These are phyloP conservation scores for Penicillium janthinellum DNA, from an alignment of 2,329 filamentous ascomycete genomes.

Conservation along the genomic window DNA sequence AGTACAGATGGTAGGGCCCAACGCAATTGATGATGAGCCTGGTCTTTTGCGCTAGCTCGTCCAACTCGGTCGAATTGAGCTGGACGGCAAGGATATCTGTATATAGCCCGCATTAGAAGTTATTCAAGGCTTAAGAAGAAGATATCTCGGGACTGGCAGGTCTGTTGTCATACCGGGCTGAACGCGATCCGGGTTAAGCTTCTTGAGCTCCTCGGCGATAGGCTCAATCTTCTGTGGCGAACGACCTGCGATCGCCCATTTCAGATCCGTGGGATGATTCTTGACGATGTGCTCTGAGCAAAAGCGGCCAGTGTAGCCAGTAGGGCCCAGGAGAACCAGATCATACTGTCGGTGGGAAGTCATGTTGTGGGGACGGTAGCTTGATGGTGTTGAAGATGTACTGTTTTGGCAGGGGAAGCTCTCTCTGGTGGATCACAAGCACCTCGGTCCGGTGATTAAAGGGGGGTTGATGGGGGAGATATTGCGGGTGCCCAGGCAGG, in stretches of 20 bases:
- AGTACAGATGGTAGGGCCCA: conserved; percentile 65
- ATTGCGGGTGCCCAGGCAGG: too few relatives aligned
- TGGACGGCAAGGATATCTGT: conserved; percentile 50
- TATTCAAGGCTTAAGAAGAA: not conserved
- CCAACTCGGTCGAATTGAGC: conserved; percentile 54
- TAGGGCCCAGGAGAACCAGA: conserved; percentile 67
- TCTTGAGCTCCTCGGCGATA: conserved; percentile 67
- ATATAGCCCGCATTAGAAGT: conserved; percentile 7
- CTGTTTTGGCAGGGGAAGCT: conserved; percentile 9
- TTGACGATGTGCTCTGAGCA: conserved; percentile 74
- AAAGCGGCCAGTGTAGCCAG: conserved; percentile 80
- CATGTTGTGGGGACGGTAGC: conserved; percentile 33
- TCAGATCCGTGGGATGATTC: conserved; percentile 71
- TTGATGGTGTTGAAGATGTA: conserved; percentile 7
- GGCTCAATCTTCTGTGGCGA: conserved; percentile 73
- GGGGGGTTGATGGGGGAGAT: not conserved
- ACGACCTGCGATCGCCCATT: conserved; percentile 86
- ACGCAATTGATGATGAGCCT: conserved; percentile 62
- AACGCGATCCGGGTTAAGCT: conserved; percentile 67
- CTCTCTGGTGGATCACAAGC: conserved; percentile 9
- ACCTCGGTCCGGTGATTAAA: not conserved
- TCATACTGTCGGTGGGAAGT: conserved; percentile 59
- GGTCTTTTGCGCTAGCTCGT: conserved; percentile 56
- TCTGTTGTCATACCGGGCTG: conserved; percentile 61
- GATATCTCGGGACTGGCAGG: not conserved